Conservation (phyloP, 208 protist species). For the Leishmania braziliensis region DNA sequence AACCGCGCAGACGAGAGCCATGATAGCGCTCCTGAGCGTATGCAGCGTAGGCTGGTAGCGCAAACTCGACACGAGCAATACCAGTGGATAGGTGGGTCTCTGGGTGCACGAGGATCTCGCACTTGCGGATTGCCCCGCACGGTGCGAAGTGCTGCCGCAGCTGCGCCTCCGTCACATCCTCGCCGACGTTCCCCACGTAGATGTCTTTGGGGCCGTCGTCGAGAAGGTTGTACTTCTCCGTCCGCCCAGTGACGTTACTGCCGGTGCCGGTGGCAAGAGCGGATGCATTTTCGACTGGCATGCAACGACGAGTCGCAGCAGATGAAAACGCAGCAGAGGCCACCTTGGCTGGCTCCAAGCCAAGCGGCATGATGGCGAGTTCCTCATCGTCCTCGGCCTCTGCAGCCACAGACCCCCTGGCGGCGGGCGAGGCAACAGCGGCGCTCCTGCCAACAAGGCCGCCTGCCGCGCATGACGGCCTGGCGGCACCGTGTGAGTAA, state of each 20-base stretch:
- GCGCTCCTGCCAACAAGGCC: background rate
- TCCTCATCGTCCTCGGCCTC: constrained; percentile 28
- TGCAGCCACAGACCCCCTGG: background rate
- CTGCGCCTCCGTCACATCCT: constrained; percentile 76
- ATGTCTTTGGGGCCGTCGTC: constrained; percentile 77
- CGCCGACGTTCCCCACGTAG: constrained; percentile 83
- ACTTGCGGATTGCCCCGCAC: constrained; percentile 68
- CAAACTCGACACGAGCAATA: constrained; percentile 78
- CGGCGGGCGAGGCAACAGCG: background rate
- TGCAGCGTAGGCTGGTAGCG: constrained; percentile 79
- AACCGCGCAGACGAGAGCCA: constrained; percentile 79
- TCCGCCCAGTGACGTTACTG: constrained; percentile 69
- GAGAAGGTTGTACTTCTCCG: constrained; percentile 84
- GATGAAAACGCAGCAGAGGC: constrained; percentile 11
- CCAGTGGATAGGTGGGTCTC: constrained; percentile 73
- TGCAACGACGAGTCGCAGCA: constrained; percentile 7
- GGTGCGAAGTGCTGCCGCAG: constrained; percentile 77
- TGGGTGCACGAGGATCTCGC: constrained; percentile 81
- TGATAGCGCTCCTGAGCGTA: constrained; percentile 85
- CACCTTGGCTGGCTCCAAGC: constrained; percentile 28
- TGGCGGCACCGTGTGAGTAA: constrained; percentile 57
- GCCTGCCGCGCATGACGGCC: constrained; percentile 7
- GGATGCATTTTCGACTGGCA: background rate
- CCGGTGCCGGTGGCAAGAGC: constrained; percentile 8
- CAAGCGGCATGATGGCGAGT: constrained; percentile 45